These are phyloP conservation scores for Eucalyptus regnans DNA, from an alignment of 345 rosid species.

Conservation along the genomic window DNA sequence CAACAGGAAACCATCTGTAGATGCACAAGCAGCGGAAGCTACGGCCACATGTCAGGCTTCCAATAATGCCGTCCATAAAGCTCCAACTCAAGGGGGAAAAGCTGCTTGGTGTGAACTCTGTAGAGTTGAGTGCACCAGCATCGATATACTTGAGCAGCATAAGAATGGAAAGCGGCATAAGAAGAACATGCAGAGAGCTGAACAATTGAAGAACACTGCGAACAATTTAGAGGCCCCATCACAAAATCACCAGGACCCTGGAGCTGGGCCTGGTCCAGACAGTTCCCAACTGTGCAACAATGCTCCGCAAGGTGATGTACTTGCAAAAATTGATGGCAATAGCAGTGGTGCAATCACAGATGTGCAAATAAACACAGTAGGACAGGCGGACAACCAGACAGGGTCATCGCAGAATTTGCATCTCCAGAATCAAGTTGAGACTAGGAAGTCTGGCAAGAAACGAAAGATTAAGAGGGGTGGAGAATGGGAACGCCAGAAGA, in stretches of 20 bases:
- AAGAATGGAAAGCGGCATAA: conserved; percentile 23
- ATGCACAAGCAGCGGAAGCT: background rate
- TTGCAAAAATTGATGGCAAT: background rate
- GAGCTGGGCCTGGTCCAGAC: background rate
- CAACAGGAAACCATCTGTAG: background rate
- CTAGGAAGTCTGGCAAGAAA: conserved; percentile 2
- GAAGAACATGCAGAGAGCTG: conserved; percentile 12
- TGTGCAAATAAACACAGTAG: background rate
- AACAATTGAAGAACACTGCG: conserved; percentile 1
- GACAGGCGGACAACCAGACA: background rate
- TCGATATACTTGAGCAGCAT: conserved; percentile 26
- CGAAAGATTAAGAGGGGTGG: conserved; percentile 8
- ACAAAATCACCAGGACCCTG: background rate
- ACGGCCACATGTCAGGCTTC: background rate
- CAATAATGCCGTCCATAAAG: background rate
- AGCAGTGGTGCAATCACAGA: background rate
- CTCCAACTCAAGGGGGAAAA: background rate
- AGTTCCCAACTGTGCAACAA: background rate
- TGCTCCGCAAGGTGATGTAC: background rate
- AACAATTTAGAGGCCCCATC: background rate
- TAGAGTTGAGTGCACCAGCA: conserved; percentile 16
- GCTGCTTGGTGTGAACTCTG: conserved; percentile 23
- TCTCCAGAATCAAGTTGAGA: background rate
- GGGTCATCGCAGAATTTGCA: background rate
- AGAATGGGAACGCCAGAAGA: conserved; percentile 1